Percentiles rank a stretch among this genome's conserved stretches.
Conservation (phyloP, 257 asterid species). For the Solanum corneliomulleri region DNA sequence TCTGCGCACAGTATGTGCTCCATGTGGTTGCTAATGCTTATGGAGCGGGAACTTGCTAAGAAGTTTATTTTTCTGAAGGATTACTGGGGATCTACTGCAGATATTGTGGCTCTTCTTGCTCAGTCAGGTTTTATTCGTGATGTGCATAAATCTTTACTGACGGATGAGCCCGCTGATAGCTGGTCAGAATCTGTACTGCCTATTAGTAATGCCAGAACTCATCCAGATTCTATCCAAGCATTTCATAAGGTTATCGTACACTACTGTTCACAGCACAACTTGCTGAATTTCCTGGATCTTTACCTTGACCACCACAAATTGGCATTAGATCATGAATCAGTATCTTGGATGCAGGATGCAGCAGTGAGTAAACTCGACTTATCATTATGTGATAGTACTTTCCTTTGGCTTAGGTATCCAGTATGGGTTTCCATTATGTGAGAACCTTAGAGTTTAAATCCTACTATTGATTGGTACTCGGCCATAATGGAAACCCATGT, state of each 20-base stretch:
- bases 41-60: slow-evolving; percentile 86
- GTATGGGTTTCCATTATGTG: neutral
- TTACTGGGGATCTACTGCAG: slow-evolving; percentile 63
- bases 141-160: slow-evolving; percentile 22
- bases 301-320: slow-evolving; percentile 81
- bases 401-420: neutral
- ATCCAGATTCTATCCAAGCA: slow-evolving; percentile 50
- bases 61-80: slow-evolving; percentile 57
- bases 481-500: neutral
- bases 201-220: slow-evolving; percentile 34
- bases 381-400: neutral
- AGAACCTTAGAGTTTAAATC: neutral
- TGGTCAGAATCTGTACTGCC: slow-evolving; percentile 44
- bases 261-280: slow-evolving; percentile 68
- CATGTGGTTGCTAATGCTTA: slow-evolving; percentile 57
- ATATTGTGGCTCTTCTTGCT: slow-evolving; percentile 67
- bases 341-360: slow-evolving; percentile 58
- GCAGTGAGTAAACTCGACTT: slow-evolving; percentile 43
- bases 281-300: slow-evolving; percentile 75
- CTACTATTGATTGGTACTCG: neutral
- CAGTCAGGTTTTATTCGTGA: slow-evolving; percentile 60
- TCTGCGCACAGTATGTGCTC: slow-evolving; percentile 44
- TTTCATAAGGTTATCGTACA: slow-evolving; percentile 72
- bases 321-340: slow-evolving; percentile 56
- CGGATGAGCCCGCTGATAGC: slow-evolving; percentile 33